These are phyloP conservation scores for Pestalotiopsis fici DNA, from an alignment of 2,329 filamentous ascomycete species.

Conservation along the genomic window DNA sequence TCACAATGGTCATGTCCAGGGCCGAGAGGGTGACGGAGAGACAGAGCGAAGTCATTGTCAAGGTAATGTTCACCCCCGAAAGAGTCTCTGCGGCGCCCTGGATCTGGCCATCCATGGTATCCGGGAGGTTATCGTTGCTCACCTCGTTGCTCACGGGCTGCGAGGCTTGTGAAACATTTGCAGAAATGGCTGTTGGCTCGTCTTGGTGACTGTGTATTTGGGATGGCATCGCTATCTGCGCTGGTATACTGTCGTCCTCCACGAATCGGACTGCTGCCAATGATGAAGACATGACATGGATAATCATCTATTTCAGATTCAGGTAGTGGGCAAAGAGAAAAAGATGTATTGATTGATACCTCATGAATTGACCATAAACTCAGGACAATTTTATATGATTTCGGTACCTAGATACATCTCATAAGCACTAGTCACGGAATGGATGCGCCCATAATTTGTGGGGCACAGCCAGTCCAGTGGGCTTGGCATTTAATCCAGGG, in stretches of 20 bases:
- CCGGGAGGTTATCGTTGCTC: background rate
- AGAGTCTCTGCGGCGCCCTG: background rate
- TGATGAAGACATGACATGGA: background rate
- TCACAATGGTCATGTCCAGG: conserved; percentile 58
- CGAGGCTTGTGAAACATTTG: background rate
- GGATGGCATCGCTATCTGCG: background rate
- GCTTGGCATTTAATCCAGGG: background rate
- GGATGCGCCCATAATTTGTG: background rate
- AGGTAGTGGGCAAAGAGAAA: background rate
- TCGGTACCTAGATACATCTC: background rate
- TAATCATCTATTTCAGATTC: too few relatives aligned
- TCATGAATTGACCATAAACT: background rate
- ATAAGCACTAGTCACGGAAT: background rate
- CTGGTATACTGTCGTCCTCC: background rate
- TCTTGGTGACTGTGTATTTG: background rate
- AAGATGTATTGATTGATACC: background rate
- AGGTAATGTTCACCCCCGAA: conserved; percentile 8
- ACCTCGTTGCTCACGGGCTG: background rate
- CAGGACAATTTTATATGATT: background rate
- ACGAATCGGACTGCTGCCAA: background rate
- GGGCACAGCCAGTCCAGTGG: background rate
- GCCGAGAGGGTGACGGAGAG: conserved; percentile 44
- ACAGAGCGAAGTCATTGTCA: conserved; percentile 41
- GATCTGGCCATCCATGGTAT: too few relatives aligned
- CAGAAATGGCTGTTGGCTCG: background rate